These are phyloP conservation scores for Niebla homalea DNA, from an alignment of 495 filamentous ascomycete genomes.

Conservation along the genomic window DNA sequence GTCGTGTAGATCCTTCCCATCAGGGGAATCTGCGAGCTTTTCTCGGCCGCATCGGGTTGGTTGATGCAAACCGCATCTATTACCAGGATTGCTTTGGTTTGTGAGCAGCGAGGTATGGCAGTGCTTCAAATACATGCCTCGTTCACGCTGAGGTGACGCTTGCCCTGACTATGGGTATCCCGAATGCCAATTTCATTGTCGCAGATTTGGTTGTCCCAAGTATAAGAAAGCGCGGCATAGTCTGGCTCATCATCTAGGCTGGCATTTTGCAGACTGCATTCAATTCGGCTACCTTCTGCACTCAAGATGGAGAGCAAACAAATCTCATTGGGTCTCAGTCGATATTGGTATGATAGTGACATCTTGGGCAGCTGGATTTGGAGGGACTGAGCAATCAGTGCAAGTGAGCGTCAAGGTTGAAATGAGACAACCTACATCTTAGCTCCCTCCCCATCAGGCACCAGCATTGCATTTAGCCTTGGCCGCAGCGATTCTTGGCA, in stretches of 20 bases:
- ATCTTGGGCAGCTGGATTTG: not conserved
- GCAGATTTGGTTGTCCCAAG: conserved; percentile 14
- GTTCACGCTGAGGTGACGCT: not conserved
- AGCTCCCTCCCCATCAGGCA: too few relatives aligned
- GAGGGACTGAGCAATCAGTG: too few relatives aligned
- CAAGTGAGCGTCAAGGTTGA: too few relatives aligned
- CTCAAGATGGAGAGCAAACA: not conserved
- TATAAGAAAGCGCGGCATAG: conserved; percentile 18
- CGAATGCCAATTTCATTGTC: not conserved
- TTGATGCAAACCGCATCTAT: conserved; percentile 20
- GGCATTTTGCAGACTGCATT: not conserved
- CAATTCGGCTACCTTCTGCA: not conserved
- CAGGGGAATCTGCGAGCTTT: conserved; percentile 10
- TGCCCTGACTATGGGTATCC: not conserved
- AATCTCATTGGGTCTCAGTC: not conserved
- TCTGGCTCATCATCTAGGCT: conserved; percentile 5
- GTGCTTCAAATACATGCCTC: not conserved
- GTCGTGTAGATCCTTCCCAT: conserved; percentile 18
- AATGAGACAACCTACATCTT: too few relatives aligned
- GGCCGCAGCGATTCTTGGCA: too few relatives aligned
- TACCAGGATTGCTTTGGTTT: conserved; percentile 1
- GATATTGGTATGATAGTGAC: not conserved
- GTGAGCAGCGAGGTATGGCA: not conserved
- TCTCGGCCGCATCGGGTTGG: conserved; percentile 11
- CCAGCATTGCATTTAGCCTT: too few relatives aligned